phyloP scores from a whole-genome alignment of 176 grass and related monocot genomes.

The Calamus simplicifolius region DNA sequence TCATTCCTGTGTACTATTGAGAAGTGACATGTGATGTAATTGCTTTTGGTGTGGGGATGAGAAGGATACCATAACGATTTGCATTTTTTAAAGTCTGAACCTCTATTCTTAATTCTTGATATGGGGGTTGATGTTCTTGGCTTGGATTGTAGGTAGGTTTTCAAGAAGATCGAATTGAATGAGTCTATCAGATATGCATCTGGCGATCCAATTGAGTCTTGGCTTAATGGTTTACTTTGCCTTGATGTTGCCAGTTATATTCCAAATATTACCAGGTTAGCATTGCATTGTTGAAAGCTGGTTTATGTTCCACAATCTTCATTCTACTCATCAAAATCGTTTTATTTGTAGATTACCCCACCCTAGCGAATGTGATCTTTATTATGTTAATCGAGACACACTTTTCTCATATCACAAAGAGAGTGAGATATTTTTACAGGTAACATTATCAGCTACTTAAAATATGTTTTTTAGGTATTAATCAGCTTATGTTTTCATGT shows the following conservation, averaged over 20 bases:
- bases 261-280: slow-evolving; percentile 82
- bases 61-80: too few relatives aligned
- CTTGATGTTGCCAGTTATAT: slow-evolving; percentile 81
- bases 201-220: slow-evolving; percentile 81
- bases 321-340: too few relatives aligned
- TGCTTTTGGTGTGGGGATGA: too few relatives aligned
- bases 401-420: slow-evolving; percentile 98
- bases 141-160: slow-evolving; percentile 65
- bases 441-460: slow-evolving; percentile 3
- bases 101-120: neutral
- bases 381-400: slow-evolving; percentile 95
- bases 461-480: too few relatives aligned
- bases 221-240: slow-evolving; percentile 92
- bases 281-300: slow-evolving; percentile 9
- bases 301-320: too few relatives aligned
- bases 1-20: too few relatives aligned
- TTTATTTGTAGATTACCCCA: slow-evolving; percentile 50
- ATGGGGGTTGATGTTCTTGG: neutral
- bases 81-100: too few relatives aligned
- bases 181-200: slow-evolving; percentile 97
- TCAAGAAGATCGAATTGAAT: slow-evolving; percentile 93
- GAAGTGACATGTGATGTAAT: too few relatives aligned
- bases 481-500: too few relatives aligned
- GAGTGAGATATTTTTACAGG: slow-evolving; percentile 93
- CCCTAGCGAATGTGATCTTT: slow-evolving; percentile 72